These are phyloP conservation scores for Panicum hallii DNA, from an alignment of 202 grass and related monocot genomes.

Conservation along the genomic window DNA sequence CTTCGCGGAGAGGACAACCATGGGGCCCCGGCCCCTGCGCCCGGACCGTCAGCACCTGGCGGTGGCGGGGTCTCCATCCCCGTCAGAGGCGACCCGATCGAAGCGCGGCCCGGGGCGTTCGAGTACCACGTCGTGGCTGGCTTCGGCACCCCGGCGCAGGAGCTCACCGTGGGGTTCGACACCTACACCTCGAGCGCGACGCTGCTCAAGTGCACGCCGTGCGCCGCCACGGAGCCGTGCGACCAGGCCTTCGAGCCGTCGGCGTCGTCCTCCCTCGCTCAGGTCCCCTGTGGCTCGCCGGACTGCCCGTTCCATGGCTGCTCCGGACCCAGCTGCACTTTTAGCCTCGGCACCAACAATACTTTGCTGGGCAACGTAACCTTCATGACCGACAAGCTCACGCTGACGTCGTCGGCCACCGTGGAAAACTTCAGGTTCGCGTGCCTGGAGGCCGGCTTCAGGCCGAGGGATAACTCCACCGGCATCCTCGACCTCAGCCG, in stretches of 20 bases:
- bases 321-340: background rate
- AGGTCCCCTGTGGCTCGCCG: background rate
- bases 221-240: background rate
- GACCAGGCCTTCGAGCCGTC: background rate
- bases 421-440: background rate
- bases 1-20: background rate
- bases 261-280: background rate
- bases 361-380: background rate
- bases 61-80: background rate
- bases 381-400: conserved; percentile 16
- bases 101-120: background rate
- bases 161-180: conserved; percentile 1
- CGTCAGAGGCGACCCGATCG: background rate
- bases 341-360: background rate
- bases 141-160: background rate
- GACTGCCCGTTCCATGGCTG: conserved; percentile 12
- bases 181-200: background rate
- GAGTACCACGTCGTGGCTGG: conserved; percentile 12
- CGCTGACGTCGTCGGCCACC: background rate
- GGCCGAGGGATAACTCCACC: fast-evolving
- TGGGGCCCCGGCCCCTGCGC: background rate
- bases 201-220: conserved; percentile 12
- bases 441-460: background rate
- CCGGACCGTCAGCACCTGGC: background rate
- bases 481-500: conserved; percentile 38